Base-by-base conservation (phyloP, 306 rosid genomes). In the Senna tora region DNA sequence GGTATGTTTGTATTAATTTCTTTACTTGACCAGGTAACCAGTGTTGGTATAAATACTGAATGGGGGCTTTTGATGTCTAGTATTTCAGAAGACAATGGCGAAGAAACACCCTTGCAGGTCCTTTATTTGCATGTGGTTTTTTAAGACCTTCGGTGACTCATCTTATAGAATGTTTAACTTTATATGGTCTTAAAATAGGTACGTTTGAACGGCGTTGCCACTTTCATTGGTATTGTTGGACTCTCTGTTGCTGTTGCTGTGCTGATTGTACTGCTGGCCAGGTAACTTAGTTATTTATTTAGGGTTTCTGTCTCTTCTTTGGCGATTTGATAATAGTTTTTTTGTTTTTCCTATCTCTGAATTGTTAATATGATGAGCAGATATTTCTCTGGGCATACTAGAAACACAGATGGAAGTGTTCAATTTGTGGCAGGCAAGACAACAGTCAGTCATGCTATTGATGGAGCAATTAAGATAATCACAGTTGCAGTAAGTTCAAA, bases 41-140 rank as follows among this genome's bases (percentile, higher is more conserved):
- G 96, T 81, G 99, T 95, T 76, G 99, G 99, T 66, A 17, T 84
- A 55, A 92, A 95, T 85, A 95, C 99, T 50, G 99, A 95, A 79
- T 95, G 97, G 97, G 99, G 99, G 66, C 86, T 95, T 84, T 93
- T 95, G 33, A 95, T 95, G 99, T 95, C 99, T 76, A 95, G 96
- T 81, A 95, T 95, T 80, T 88, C 97, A 19, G 99, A 95, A 80
- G 99, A 95, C 83, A 89, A 84, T 20, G 99, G 97, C 57, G 97
- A 95, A 82, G 99, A 95, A 86, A 95, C 99, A 78, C 99, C 99
- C 19, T 84, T 95, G 87, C 99, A 95, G 97, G 99, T 92, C 53
- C 30, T 86, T 45, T 62, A 65, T 51, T 52, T 28, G 8, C 25
- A 9, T 61, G 17, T 52, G 56, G 64, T 30, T 70, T 9, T 15